phyloP scores from a whole-genome alignment of 495 filamentous ascomycete genomes.

The Lophiotrema nucula region DNA sequence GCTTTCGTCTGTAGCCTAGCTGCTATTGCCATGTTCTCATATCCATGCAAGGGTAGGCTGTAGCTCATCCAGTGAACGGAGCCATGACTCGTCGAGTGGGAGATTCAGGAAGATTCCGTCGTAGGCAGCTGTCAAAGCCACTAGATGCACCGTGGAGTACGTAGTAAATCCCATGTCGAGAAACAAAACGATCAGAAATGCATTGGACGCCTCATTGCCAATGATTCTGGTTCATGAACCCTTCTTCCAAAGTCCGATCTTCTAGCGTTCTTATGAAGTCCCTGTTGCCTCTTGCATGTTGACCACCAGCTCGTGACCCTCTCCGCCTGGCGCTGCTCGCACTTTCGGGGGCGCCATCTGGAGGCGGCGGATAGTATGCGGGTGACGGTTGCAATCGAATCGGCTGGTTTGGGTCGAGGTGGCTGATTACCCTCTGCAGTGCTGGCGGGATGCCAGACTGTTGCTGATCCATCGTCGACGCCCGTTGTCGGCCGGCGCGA shows the following conservation, averaged over 20 bases:
- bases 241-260: conserved; percentile 89
- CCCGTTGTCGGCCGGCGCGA: conserved; percentile 79
- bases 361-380: conserved; percentile 95
- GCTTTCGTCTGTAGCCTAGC: no score
- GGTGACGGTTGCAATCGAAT: conserved; percentile 94
- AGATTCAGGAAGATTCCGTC: not conserved
- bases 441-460: conserved; percentile 86
- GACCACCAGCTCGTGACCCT: conserved; percentile 68
- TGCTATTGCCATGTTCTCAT: no score
- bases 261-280: conserved; percentile 94
- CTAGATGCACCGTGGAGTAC: no score
- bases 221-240: conserved; percentile 63
- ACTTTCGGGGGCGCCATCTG: conserved; percentile 73
- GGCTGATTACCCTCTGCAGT: conserved; percentile 94
- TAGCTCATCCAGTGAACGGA: not conserved
- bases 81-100: not conserved
- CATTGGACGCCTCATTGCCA: conserved; percentile 54
- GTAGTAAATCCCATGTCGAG: no score
- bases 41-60: no score
- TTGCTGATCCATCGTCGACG: conserved; percentile 93
- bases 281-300: conserved; percentile 58
- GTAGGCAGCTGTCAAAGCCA: no score
- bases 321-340: conserved; percentile 66
- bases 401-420: conserved; percentile 91
- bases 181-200: no score